Conservation (phyloP, 2,329 filamentous ascomycete species). For the Aspergillus fumigatiaffinis region DNA sequence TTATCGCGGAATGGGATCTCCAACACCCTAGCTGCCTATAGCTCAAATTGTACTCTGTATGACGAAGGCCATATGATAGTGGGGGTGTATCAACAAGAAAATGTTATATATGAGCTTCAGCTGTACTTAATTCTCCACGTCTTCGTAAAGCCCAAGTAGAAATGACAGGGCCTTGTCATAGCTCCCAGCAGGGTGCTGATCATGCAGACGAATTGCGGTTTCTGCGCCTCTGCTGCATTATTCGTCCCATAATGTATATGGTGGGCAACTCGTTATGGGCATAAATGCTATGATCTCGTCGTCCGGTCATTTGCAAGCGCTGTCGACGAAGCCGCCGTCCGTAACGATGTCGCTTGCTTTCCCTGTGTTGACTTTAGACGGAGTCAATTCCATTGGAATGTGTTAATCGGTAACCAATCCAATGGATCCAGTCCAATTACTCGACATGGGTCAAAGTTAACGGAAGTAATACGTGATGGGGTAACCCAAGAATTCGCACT, state of each 20-base stretch:
- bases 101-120: neutral
- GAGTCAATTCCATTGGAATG: neutral
- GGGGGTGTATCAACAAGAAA: neutral
- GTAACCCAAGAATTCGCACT: slow-evolving; percentile 49
- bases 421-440: neutral
- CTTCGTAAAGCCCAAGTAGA: neutral
- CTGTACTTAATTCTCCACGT: neutral
- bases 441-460: neutral
- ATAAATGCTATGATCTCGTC: neutral
- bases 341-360: too few species aligned
- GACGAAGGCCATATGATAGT: neutral
- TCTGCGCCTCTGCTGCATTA: neutral
- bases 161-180: neutral
- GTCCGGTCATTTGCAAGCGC: too few species aligned
- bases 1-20: neutral
- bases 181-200: neutral
- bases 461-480: slow-evolving; percentile 29
- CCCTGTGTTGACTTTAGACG: neutral
- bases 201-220: neutral
- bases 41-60: neutral
- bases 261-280: too few species aligned
- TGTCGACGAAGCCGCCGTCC: too few species aligned
- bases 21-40: neutral
- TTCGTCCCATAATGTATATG: too few species aligned
- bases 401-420: neutral